These are phyloP conservation scores for Oryza glaberrima DNA, from an alignment of 176 grass and related monocot species.

Conservation along the genomic window DNA sequence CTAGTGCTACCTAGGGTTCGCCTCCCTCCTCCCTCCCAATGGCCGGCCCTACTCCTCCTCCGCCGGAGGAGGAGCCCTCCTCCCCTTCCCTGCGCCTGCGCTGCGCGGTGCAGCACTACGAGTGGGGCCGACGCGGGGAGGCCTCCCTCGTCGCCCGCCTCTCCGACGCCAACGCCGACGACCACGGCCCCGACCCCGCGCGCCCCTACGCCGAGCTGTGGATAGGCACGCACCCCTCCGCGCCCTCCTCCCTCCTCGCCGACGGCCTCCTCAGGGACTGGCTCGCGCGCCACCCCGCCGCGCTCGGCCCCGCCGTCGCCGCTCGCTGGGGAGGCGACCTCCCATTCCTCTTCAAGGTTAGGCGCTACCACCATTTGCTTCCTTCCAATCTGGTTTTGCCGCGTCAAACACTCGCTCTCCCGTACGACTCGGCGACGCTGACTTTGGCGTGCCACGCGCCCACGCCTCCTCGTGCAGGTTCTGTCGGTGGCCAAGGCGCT, in stretches of 20 bases:
- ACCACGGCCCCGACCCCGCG: slow-evolving; percentile 29
- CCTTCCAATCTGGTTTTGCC: slow-evolving; percentile 6
- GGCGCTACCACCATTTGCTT: neutral
- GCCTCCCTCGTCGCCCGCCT: slow-evolving; percentile 70
- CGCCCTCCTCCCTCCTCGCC: slow-evolving; percentile 57
- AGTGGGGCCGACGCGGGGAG: slow-evolving; percentile 63
- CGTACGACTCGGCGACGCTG: neutral
- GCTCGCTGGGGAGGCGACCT: slow-evolving; percentile 73
- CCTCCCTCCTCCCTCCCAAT: neutral
- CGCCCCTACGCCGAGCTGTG: slow-evolving; percentile 89
- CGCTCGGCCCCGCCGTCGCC: slow-evolving; percentile 63
- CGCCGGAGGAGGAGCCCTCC: neutral
- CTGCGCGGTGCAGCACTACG: slow-evolving; percentile 84
- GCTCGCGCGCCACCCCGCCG: slow-evolving; percentile 59
- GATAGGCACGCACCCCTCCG: slow-evolving; percentile 89
- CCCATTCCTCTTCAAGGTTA: slow-evolving; percentile 94
- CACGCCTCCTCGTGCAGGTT: slow-evolving; percentile 46
- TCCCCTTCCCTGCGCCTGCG: slow-evolving; percentile 42
- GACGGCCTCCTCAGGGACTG: slow-evolving; percentile 51
- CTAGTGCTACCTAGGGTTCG: neutral
- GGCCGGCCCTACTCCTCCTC: neutral
- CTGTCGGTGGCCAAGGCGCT: slow-evolving; percentile 92
- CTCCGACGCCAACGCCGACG: neutral
- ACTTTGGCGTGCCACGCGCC: neutral
- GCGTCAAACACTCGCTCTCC: neutral